Evolutionary conservation across 257 asterid genomes (phyloP).

Genomic region (Solanum pennellii): DNA sequence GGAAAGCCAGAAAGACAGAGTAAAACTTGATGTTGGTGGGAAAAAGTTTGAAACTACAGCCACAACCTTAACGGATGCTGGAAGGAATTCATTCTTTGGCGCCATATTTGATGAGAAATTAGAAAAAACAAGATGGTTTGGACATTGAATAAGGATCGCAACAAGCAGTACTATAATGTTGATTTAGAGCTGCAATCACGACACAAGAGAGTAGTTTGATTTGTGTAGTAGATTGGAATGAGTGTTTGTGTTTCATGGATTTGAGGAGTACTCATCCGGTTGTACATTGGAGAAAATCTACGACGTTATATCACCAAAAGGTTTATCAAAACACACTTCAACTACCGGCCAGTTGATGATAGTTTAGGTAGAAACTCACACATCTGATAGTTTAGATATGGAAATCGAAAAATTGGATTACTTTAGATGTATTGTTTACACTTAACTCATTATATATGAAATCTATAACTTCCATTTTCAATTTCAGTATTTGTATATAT

Average conservation of each 20-base stretch:
- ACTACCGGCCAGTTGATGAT: no score
- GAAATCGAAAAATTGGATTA: no score
- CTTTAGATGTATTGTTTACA: no score
- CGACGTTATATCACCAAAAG: conserved; percentile 1
- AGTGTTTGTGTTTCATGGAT: conserved; percentile 76
- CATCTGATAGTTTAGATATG: no score
- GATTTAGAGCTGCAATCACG: conserved; percentile 51
- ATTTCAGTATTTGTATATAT: no score
- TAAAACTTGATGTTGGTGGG: conserved; percentile 67
- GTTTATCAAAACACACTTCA: no score
- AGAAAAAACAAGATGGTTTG: conserved; percentile 57
- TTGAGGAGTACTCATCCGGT: conserved; percentile 31
- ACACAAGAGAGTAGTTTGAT: conserved; percentile 55
- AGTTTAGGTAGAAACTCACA: no score
- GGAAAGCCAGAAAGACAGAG: conserved; percentile 63
- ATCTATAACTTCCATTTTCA: no score
- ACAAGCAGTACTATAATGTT: not conserved
- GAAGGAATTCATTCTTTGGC: conserved; percentile 26
- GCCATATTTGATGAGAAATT: conserved; percentile 48
- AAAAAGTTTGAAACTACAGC: conserved; percentile 63
- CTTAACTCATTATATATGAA: no score
- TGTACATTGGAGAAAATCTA: conserved; percentile 46
- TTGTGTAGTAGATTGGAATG: conserved; percentile 72
- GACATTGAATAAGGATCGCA: conserved; percentile 56
- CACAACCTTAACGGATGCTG: conserved; percentile 68